Evolutionary conservation across 208 protist genomes (phyloP), one percentile per base, ranked within the genome.

Genomic region (Trypanosoma platydactyli): DNA sequence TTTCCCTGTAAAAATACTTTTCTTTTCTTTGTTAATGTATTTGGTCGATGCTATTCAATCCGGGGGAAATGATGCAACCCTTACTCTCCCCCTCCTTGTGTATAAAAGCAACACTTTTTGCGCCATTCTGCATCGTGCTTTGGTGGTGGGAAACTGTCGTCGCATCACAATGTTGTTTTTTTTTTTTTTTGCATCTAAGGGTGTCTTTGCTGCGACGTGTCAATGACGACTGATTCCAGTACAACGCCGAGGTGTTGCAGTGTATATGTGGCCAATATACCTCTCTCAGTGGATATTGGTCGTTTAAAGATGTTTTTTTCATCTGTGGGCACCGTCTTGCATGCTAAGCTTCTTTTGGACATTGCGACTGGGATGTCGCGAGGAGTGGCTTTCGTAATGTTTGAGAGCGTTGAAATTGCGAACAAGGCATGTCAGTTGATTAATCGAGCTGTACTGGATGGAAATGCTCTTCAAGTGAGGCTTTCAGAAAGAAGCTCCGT

Each of bases 271-370:
- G 64, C 64, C 0, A 70, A 70, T 35, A 61, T 70, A 61, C 64
- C 64, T 33, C 53, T 52, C 11, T 57, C 53, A 5, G 64, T 63
- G 18, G 64, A 70, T 56, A 56, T 44, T 40, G 52, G n/a, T 6
- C 22, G 38, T 15, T 49, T 70, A 53, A 52, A 30, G 35, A 24
- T 11, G 20, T 46, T 70, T 33, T 70, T 70, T 56, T 61, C 64
- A 41, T 29, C 51, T 48, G 38, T 60, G 16, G 64, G 64, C 27
- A 70, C 30, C n/a, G 64, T 70, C 46, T 33, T 70, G 27, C 64
- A 70, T 50, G 64, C 62, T 29, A 71, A 71, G 22, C 51, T 71
- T n/a, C 66, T 71, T 27, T 55, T 71, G 33, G 66, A 71, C 22
- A 71, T 62, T 54, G 66, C 66, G 54, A 71, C 66, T 4, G 66